Conservation (phyloP, 768 basidiomycete genomes). For the Suillus subluteus region DNA sequence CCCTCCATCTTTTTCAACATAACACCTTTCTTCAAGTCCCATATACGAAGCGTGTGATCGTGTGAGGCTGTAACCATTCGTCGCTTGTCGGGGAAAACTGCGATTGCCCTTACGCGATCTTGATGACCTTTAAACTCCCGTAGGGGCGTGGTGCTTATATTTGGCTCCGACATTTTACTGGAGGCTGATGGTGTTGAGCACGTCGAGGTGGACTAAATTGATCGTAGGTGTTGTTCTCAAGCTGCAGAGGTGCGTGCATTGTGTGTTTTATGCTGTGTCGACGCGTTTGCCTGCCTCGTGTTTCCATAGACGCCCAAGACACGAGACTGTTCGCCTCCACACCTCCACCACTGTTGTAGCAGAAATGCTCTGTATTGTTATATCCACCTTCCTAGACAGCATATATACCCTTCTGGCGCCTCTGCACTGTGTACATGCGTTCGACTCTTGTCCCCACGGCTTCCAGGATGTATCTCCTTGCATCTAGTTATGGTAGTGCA, state of each 20-base stretch:
- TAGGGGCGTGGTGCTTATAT: neutral
- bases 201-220: neutral
- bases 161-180: neutral
- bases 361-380: neutral
- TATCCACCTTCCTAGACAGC: too few species aligned
- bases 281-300: too few species aligned
- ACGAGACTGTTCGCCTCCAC: neutral
- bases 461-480: too few species aligned
- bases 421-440: too few species aligned
- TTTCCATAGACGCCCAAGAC: neutral
- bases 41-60: neutral
- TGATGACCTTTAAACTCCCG: neutral
- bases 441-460: too few species aligned
- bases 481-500: too few species aligned
- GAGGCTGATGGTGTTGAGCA: neutral
- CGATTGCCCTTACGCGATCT: neutral
- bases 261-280: too few species aligned
- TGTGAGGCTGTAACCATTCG: neutral
- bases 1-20: neutral
- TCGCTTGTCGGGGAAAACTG: neutral
- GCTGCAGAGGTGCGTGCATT: neutral
- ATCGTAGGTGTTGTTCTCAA: neutral
- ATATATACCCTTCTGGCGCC: too few species aligned
- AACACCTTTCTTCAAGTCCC: conserved; percentile 1
- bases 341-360: neutral